Percentiles rank a stretch among this genome's conserved stretches.
Conservation (phyloP, 148 eudicot species). For the Arbutus unedo region DNA sequence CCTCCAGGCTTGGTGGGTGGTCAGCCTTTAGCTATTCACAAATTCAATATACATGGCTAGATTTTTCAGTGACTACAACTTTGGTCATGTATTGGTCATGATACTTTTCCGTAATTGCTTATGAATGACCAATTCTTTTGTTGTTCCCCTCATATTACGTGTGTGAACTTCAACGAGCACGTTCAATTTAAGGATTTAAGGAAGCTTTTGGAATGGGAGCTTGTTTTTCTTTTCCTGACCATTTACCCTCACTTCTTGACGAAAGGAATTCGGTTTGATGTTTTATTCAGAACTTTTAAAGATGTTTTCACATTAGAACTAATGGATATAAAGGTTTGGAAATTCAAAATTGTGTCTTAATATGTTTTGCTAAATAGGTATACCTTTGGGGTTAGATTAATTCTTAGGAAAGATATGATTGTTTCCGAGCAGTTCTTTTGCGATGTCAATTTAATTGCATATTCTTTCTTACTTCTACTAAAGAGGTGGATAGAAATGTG, state of each 20-base stretch:
- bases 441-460: background rate
- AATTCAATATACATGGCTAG: background rate
- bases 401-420: background rate
- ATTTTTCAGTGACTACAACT: background rate
- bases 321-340: background rate
- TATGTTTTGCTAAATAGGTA: background rate
- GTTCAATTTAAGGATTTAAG: background rate
- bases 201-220: background rate
- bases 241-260: background rate
- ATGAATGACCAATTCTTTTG: background rate
- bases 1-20: constrained; percentile 1
- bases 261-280: background rate
- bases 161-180: background rate
- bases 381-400: background rate
- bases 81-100: background rate
- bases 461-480: background rate
- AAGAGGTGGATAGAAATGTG: background rate
- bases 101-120: background rate
- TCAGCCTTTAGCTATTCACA: background rate
- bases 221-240: background rate
- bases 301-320: background rate
- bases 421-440: background rate
- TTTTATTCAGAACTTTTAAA: background rate
- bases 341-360: background rate
- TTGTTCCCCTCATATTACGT: background rate